Evolutionary conservation across 805 yeast species (phyloP).

Genomic region (Schwanniomyces yamadae): DNA sequence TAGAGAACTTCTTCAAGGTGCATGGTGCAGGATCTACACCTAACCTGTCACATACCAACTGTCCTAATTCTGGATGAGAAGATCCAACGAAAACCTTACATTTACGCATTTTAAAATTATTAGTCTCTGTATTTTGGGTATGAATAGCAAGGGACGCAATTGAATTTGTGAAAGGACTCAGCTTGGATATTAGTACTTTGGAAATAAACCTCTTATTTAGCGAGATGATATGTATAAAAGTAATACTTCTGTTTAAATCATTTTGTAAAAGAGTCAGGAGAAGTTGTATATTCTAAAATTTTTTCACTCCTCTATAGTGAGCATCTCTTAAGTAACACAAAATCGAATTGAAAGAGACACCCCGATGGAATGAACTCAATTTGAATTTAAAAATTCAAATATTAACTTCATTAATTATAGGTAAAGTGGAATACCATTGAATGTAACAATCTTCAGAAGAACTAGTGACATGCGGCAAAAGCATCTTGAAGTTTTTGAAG

Average conservation of each 20-base stretch:
- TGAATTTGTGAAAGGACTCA: slow-evolving; percentile 4
- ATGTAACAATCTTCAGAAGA: no score
- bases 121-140: slow-evolving; percentile 2
- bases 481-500: no score
- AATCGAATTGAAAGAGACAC: no score
- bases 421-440: no score
- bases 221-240: slow-evolving; percentile 1
- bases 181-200: not conserved
- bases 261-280: slow-evolving; percentile 1
- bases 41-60: slow-evolving; percentile 81
- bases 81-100: slow-evolving; percentile 95
- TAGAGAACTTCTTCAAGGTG: slow-evolving; percentile 86
- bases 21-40: slow-evolving; percentile 96
- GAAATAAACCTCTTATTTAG: not conserved
- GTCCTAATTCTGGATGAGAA: slow-evolving; percentile 94
- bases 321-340: slow-evolving; percentile 2
- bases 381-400: no score
- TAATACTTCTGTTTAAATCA: slow-evolving; percentile 2
- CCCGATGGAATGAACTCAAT: no score
- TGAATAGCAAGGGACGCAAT: slow-evolving; percentile 2
- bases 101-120: slow-evolving; percentile 69
- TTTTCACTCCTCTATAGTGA: slow-evolving; percentile 1
- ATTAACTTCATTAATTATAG: no score
- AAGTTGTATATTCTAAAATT: not conserved
- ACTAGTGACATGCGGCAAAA: no score